phyloP scores from a whole-genome alignment of 2,329 filamentous ascomycete genomes.

The Boeremia lycopersici region DNA sequence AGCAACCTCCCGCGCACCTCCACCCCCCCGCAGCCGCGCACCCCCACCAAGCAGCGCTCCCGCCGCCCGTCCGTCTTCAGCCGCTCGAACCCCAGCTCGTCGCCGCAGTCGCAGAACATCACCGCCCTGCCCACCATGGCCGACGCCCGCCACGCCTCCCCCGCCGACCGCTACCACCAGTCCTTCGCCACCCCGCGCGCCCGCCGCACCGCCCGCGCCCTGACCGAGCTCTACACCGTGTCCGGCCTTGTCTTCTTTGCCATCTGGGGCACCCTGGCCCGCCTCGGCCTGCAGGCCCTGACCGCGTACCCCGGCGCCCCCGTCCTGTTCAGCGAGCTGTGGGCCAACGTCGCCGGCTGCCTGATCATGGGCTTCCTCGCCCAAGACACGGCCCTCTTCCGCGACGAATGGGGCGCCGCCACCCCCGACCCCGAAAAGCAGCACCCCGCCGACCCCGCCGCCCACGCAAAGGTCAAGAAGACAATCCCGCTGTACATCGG shows the following conservation, averaged over 20 bases:
- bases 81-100: constrained; percentile 8
- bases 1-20: constrained; percentile 1
- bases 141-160: constrained; percentile 6
- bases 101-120: constrained; percentile 30
- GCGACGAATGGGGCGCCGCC: constrained; percentile 64
- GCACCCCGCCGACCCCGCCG: constrained; percentile 47
- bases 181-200: constrained; percentile 20
- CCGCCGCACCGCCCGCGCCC: constrained; percentile 32
- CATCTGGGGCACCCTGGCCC: constrained; percentile 80
- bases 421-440: constrained; percentile 51
- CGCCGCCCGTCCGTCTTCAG: constrained; percentile 13
- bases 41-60: constrained; percentile 17
- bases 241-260: constrained; percentile 88
- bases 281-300: constrained; percentile 78
- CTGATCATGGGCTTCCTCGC: constrained; percentile 83
- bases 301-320: constrained; percentile 81
- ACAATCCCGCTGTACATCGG: constrained; percentile 88
- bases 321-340: constrained; percentile 74
- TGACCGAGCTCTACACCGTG: constrained; percentile 64
- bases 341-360: constrained; percentile 86
- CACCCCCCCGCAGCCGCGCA: constrained; percentile 9
- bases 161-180: constrained; percentile 16
- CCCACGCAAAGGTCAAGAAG: constrained; percentile 69
- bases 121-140: constrained; percentile 38
- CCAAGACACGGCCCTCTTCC: constrained; percentile 79